Base-by-base conservation (phyloP, 1,284 basidiomycete species). In the Hortiboletus rubellus region DNA sequence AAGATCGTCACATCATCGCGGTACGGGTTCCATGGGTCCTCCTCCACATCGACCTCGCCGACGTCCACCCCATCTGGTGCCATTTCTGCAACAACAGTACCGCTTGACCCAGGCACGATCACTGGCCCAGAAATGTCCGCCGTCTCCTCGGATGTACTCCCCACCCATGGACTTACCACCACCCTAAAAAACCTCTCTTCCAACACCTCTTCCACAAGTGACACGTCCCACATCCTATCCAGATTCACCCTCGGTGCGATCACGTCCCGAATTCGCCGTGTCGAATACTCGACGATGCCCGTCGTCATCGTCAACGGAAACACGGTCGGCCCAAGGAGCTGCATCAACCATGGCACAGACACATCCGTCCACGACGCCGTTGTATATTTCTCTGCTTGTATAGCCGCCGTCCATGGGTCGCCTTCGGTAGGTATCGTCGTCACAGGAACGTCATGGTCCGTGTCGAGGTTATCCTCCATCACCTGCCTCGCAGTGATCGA, bases 1-100 rank as follows among this genome's bases (percentile, higher is more conserved):
- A 86, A 72, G 7, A 87, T 66, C 8, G 74, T 78, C 62, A 89
- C 82, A 31, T 77, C 74, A 55, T 87, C 81, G 49, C 70, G 74
- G 44, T 71, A 71, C 9, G 82, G 76, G 60, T 85, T 75, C 65
- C 85, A 82, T 36, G 71, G 55, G 36, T 62, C 42, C 1, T 48
- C 41, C 11, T 38, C 46, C 6, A 45, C 37, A 33, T 54, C 50
- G 12, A 36, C 18, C 17, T 34, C 38, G 8, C 18, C 18, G 1
- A 7, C 34, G 6, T 46, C 24, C 17, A 7, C 8, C 0, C 31
- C 57, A 10, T 56, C 59, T 7, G 52, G 46, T 31, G 34, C n/a
- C 31, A 42, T 45, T 10, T 63, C 52, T 2, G 55, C 37, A 18
- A 50, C 37, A 7, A 61, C 52, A 15, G 58, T 50, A 15, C 59